A percentile compares a stretch with the other conserved stretches of the same genome.
Conservation (phyloP, 768 basidiomycete genomes). For the Porphyrellus cyaneotinctus region DNA sequence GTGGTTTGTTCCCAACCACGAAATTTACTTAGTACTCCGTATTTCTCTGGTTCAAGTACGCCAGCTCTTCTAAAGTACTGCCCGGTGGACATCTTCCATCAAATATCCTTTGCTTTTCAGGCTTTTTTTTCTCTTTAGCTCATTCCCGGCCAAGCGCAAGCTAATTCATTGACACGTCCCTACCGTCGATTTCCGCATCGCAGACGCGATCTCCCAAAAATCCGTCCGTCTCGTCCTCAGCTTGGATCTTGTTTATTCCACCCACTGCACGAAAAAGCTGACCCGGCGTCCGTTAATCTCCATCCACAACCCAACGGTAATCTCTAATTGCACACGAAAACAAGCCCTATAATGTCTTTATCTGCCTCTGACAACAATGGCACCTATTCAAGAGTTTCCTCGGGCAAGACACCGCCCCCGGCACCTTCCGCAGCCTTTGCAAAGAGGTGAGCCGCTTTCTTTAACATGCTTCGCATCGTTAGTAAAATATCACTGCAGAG, state of each 20-base stretch:
- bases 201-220: conserved; percentile 27
- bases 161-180: conserved; percentile 30
- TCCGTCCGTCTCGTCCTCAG: conserved; percentile 15
- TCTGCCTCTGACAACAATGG: conserved; percentile 78
- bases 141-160: conserved; percentile 28
- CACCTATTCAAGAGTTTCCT: conserved; percentile 77
- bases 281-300: conserved; percentile 33
- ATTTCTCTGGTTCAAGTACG: conserved; percentile 35
- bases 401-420: conserved; percentile 87
- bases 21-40: conserved; percentile 36
- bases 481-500: conserved; percentile 43
- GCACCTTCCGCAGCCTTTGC: conserved; percentile 88
- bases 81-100: conserved; percentile 30
- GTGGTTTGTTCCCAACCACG: conserved; percentile 30
- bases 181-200: conserved; percentile 21
- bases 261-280: conserved; percentile 30
- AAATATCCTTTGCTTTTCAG: conserved; percentile 29
- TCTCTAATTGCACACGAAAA: conserved; percentile 69
- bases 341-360: conserved; percentile 83
- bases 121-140: conserved; percentile 14
- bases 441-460: conserved; percentile 57
- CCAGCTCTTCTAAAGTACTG: conserved; percentile 33
- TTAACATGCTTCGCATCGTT: conserved; percentile 15
- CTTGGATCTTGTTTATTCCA: conserved; percentile 23
- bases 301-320: conserved; percentile 48